Base-by-base conservation (phyloP, 129 eudicot genomes). In the Flaveria bidentis region DNA sequence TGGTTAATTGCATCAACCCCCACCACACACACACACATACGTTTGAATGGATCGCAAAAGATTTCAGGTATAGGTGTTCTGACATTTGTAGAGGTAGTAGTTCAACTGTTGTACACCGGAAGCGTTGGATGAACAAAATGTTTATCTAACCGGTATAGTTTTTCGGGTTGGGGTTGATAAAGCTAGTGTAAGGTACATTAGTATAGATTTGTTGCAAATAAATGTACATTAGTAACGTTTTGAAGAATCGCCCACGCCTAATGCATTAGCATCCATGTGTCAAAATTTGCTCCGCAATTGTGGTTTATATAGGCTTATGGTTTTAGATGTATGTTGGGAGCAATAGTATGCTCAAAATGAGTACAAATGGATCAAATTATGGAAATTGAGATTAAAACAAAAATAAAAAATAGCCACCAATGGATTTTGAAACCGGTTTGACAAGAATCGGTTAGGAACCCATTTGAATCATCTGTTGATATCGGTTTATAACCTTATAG, bases 201-300 rank as follows among this genome's bases (percentile, higher is more conserved):
- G 73, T 73, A 81, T 81, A 61, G 67, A 30, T 51, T 68, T 73
- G 64, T 78, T 78, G 60, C 20, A 67, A 62, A 65, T 67, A 81
- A 76, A 76, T 71, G 81, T 82, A 82, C 81, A 71, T 82, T 81
- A 67, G 65, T 75, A 69, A 75, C 73, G 33, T 46, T 71, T 80
- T 64, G 42, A 25, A 57, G 49, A 39, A 63, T 61, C 9, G 33
- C 60, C 41, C 62, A 82, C 78, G 62, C 74, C 74, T 76, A 30
- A 76, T 57, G 60, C 53, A 49, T 53, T 52, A 3, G 56, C 49
- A 69, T 30, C 56, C 36, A 75, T 76, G 47, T 74, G 76, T 73
- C n/a, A 64, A 22, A 57, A 57, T 79, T 56, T 36, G 17, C 53
- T 44, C 9, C 9, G 12, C 49, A 44, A 10, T 8, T 44, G 49